Conservation (phyloP, 306 rosid genomes). For the Casuarina equisetifolia region DNA sequence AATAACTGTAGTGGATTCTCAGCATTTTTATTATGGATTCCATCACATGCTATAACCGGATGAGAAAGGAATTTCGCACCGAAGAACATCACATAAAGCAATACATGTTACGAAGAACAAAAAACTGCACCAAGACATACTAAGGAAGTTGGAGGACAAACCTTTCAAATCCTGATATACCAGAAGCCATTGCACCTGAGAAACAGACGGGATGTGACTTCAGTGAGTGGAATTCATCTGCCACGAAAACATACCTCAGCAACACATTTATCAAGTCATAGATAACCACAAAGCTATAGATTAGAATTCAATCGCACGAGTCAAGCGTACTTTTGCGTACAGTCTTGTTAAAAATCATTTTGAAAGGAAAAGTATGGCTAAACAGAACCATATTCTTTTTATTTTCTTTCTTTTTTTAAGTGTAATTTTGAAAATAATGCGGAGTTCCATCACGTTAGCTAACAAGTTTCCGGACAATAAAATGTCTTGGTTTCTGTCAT, state of each 20-base stretch:
- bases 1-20: conserved; percentile 7
- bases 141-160: conserved; percentile 21
- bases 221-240: conserved; percentile 21
- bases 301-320: conserved; percentile 31
- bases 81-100: background rate
- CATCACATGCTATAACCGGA: background rate
- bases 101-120: background rate
- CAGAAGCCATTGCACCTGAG: conserved; percentile 33
- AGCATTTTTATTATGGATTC: background rate
- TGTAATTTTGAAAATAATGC: conserved; percentile 17
- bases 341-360: conserved; percentile 40
- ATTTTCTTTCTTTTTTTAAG: background rate
- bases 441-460: conserved; percentile 21
- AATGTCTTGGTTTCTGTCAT: background rate
- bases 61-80: background rate
- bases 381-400: background rate
- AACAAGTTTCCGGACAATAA: background rate
- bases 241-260: conserved; percentile 10
- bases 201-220: background rate
- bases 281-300: conserved; percentile 10
- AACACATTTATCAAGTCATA: conserved; percentile 7
- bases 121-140: background rate
- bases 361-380: conserved; percentile 35
- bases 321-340: conserved; percentile 5
- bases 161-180: conserved; percentile 52